Base-by-base conservation (phyloP, 1,139 yeast species). In the Taphrina flavorubra region DNA sequence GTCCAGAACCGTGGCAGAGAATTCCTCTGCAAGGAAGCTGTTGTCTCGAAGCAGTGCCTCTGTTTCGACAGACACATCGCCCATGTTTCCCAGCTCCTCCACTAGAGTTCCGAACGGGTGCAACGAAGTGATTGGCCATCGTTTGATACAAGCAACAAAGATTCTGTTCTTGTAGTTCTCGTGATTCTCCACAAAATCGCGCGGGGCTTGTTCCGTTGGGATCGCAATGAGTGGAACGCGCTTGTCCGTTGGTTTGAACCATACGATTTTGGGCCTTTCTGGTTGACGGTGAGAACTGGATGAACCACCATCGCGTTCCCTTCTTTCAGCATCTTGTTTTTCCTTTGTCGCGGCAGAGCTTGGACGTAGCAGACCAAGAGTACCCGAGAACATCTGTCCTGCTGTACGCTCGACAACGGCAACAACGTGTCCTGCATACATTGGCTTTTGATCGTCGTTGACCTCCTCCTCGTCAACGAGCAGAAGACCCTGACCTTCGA, bases 221-320 rank as follows among this genome's bases (percentile, higher is more conserved):
- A 94, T 94, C 14, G 99, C 99, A 81, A 94, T 92, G 73, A 94
- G 83, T 6, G 99, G 99, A 20, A 94, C 99, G 73, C 96, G 90
- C 79, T 94, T 94, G 78, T 94, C 99, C 1, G 97, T 92, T 44
- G 99, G 99, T 78, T 94, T 94, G 79, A 94, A 94, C 99, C 99
- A 94, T 51, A 94, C 98, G 81, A 94, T 94, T 77, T 94, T 94
- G 51, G 99, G 99, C 51, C 86, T 85, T 72, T 83, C 82, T 11
- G 77, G 77, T 56, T 75, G 78, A 70, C 72, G 66, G 20, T 72
- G 72, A 31, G 64, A 70, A 14, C 69, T 69, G 14, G 65, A 31
- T 4, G 57, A 65, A 25, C 71, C 70, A 79, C 83, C 78, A 78
- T 86, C 76, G 79, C 83, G 70, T 78, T 80, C 75, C 79, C 80